Evolutionary conservation across 2,329 filamentous ascomycete species (phyloP), one percentile per base, ranked within the genome.

Genomic region (Phialophora verrucosa): DNA sequence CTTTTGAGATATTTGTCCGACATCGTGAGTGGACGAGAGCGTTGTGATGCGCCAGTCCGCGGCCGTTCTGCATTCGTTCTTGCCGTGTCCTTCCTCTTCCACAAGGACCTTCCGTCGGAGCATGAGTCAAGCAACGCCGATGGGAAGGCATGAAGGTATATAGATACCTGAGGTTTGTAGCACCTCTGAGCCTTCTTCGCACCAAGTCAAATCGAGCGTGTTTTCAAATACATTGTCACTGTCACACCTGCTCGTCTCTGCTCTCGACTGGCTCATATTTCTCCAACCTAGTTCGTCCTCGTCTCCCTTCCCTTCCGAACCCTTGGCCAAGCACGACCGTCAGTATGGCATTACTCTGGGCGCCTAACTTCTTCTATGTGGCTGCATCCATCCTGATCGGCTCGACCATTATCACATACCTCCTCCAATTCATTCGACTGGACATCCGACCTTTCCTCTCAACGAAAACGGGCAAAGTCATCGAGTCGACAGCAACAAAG

Each of bases 351-450:
- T n/a, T 54, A 12, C 47, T 53, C 14, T 56, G 27, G 29, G 47
- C n/a, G 3, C 65, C 54, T 35, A 55, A 58, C 23, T 53, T 64
- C 44, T 50, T 68, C 55, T 70, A 65, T 59, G 65, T 61, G 23
- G 25, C 67, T 10, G 63, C 44, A 6, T 57, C 47, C 54, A 68
- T 70, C 56, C 31, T 70, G 35, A 51, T 68, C 20, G 63, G 65
- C 20, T 62, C 68, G 6, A 35, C 59, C 17, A 27, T 66, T 3
- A 44, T 66, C 49, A 70, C 65, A 23, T 63, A 54, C 38, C 47
- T 70, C 7, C 57, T 70, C 49, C 64, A 60, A 23, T 61, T 64
- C 42, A 35, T 68, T 53, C 62, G 54, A 14, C 27, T 70, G 23
- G 65, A 68, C 49, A 42, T 68, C n/a, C 32, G 55, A 20, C 44